These are phyloP conservation scores for Globisporangium heterothallicum DNA, from an alignment of 352 stramenopile genomes.

Conservation along the genomic window DNA sequence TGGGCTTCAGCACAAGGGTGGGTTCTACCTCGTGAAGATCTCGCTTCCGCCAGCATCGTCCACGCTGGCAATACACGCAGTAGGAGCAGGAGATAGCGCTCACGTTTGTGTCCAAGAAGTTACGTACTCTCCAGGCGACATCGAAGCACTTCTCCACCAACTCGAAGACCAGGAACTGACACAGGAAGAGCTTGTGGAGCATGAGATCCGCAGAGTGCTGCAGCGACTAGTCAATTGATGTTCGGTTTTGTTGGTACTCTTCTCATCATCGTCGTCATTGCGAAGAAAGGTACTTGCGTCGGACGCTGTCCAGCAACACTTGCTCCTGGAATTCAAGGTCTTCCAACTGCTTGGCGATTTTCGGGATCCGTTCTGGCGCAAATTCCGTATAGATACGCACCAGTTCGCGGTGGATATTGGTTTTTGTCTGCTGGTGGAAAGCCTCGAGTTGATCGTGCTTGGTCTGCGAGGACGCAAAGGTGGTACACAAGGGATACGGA, in stretches of 20 bases:
- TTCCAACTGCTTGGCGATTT: constrained; percentile 42
- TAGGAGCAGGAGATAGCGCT: neutral
- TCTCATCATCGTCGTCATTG: neutral
- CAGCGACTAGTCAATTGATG: neutral
- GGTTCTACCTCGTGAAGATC: constrained; percentile 5
- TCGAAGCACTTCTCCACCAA: constrained; percentile 20
- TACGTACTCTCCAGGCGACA: constrained; percentile 11
- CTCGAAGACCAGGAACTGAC: constrained; percentile 17
- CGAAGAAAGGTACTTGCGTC: constrained; percentile 41
- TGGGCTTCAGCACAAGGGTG: neutral
- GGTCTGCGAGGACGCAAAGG: neutral
- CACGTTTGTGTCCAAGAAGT: neutral
- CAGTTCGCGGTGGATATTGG: constrained; percentile 21
- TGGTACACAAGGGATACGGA: no score
- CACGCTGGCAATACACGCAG: neutral
- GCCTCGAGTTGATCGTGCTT: constrained; percentile 16
- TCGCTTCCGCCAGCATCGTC: constrained; percentile 1
- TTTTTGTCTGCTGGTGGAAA: constrained; percentile 26
- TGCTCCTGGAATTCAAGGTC: constrained; percentile 47
- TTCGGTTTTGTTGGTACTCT: neutral
- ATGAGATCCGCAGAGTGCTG: constrained; percentile 7
- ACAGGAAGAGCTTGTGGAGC: constrained; percentile 6
- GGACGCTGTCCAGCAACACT: constrained; percentile 29
- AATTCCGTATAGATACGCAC: constrained; percentile 32
- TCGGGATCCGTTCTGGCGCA: constrained; percentile 47